phyloP scores from a whole-genome alignment of 106 monocot genomes.

The Iris macrosiphon region DNA sequence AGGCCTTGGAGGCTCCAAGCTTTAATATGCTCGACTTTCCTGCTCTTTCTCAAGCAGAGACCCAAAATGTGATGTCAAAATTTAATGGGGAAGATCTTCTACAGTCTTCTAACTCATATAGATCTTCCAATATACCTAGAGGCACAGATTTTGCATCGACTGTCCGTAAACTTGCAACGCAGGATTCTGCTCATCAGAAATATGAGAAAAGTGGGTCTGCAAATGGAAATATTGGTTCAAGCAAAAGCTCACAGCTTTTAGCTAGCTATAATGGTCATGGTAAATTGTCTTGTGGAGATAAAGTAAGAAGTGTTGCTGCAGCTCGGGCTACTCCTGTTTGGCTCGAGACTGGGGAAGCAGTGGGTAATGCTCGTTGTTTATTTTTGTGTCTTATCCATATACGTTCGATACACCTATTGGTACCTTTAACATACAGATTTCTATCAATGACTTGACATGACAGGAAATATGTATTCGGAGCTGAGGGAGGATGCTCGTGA shows the following conservation, averaged over 20 bases:
- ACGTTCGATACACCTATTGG: background rate
- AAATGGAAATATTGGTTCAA: conserved; percentile 10
- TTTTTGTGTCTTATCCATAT: background rate
- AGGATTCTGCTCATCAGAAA: conserved; percentile 44
- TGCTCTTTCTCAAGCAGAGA: conserved; percentile 29
- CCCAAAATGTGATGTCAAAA: conserved; percentile 30
- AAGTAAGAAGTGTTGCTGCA: conserved; percentile 18
- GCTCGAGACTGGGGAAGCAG: conserved; percentile 66
- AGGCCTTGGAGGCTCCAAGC: conserved; percentile 37
- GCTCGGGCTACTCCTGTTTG: conserved; percentile 24
- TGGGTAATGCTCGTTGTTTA: conserved; percentile 37
- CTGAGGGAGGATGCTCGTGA: conserved; percentile 58
- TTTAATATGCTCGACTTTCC: conserved; percentile 48
- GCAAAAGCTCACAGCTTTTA: conserved; percentile 8
- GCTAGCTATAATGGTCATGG: conserved; percentile 12
- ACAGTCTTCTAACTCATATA: conserved; percentile 23
- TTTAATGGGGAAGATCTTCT: conserved; percentile 25
- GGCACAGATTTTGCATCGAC: conserved; percentile 64
- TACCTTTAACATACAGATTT: background rate
- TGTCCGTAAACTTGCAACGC: conserved; percentile 50
- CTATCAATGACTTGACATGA: background rate
- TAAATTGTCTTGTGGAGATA: conserved; percentile 25
- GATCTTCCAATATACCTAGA: conserved; percentile 30
- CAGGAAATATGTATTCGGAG: conserved; percentile 40
- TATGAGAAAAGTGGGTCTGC: conserved; percentile 25